These are phyloP conservation scores for Seiridium unicorne DNA, from an alignment of 2,329 filamentous ascomycete species.

Conservation along the genomic window DNA sequence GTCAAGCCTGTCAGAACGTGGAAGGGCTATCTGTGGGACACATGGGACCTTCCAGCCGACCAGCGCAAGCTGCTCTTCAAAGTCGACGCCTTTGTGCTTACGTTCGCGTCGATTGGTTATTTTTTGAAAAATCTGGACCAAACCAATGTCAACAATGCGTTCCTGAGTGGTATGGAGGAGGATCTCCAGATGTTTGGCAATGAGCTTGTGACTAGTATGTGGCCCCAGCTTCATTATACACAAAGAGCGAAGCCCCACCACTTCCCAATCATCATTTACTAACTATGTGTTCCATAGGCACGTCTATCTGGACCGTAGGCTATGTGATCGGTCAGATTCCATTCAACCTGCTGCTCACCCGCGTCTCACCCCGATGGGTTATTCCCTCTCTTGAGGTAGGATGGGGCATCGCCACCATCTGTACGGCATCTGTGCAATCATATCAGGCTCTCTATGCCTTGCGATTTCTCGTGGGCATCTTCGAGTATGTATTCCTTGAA, in stretches of 20 bases:
- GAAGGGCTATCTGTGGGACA: slow-evolving; percentile 4
- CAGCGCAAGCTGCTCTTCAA: neutral
- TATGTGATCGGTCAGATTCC: neutral
- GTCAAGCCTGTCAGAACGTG: slow-evolving; percentile 1
- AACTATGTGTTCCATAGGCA: neutral
- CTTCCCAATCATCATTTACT: neutral
- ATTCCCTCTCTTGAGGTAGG: neutral
- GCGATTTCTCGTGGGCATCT: slow-evolving; percentile 6
- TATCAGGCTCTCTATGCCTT: slow-evolving; percentile 3
- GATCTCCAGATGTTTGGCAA: slow-evolving; percentile 6
- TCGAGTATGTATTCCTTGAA: neutral
- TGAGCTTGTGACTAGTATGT: slow-evolving; percentile 3
- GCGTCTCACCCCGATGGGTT: slow-evolving; percentile 1
- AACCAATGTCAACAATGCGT: slow-evolving; percentile 10
- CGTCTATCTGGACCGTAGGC: neutral
- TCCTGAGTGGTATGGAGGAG: slow-evolving; percentile 9
- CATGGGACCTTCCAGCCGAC: neutral
- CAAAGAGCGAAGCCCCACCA: no score
- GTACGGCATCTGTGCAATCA: neutral
- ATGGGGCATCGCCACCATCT: neutral
- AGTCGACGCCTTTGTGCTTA: neutral
- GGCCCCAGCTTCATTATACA: no score
- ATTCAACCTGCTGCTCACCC: neutral
- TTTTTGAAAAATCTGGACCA: neutral
- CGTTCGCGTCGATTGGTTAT: neutral